phyloP scores from a whole-genome alignment of 371 early-diverging fungal genomes.

The Funneliformis caledonium region DNA sequence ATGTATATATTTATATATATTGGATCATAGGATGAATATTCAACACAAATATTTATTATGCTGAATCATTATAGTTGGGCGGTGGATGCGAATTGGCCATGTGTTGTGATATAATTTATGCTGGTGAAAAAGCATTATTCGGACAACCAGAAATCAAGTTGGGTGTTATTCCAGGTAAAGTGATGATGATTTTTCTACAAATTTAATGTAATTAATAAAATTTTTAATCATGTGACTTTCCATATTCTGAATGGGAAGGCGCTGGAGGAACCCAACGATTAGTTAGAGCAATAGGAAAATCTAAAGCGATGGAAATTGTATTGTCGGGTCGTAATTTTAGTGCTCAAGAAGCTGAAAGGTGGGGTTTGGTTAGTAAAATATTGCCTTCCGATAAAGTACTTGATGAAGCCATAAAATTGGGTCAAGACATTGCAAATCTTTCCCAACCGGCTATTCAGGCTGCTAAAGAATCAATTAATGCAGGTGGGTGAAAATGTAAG shows the following conservation, averaged over 20 bases:
- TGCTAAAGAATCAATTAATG: slow-evolving; percentile 96
- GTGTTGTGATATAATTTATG: slow-evolving; percentile 99
- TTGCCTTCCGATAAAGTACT: slow-evolving; percentile 88
- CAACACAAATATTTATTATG: background rate
- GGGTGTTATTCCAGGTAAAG: slow-evolving; percentile 87
- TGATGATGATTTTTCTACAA: background rate
- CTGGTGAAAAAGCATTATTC: slow-evolving; percentile 95
- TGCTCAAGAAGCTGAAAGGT: slow-evolving; percentile 86
- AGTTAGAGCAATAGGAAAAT: slow-evolving; percentile 94
- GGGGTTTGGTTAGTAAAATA: slow-evolving; percentile 87
- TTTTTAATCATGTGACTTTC: background rate
- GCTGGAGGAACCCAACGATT: slow-evolving; percentile 93
- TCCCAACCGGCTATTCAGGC: slow-evolving; percentile 90
- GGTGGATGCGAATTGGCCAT: slow-evolving; percentile 99
- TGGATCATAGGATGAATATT: background rate
- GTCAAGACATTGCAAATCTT: slow-evolving; percentile 81
- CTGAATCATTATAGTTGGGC: slow-evolving; percentile 68
- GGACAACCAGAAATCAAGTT: slow-evolving; percentile 99
- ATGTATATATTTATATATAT: slow-evolving; percentile 45
- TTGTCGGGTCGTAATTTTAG: slow-evolving; percentile 87
- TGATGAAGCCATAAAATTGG: slow-evolving; percentile 91
- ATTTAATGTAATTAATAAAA: background rate
- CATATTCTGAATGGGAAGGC: slow-evolving; percentile 46
- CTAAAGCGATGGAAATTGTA: slow-evolving; percentile 97
- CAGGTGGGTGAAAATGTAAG: slow-evolving; percentile 55